These are phyloP conservation scores for Knoxia roxburghii DNA, from an alignment of 257 asterid genomes.

Conservation along the genomic window DNA sequence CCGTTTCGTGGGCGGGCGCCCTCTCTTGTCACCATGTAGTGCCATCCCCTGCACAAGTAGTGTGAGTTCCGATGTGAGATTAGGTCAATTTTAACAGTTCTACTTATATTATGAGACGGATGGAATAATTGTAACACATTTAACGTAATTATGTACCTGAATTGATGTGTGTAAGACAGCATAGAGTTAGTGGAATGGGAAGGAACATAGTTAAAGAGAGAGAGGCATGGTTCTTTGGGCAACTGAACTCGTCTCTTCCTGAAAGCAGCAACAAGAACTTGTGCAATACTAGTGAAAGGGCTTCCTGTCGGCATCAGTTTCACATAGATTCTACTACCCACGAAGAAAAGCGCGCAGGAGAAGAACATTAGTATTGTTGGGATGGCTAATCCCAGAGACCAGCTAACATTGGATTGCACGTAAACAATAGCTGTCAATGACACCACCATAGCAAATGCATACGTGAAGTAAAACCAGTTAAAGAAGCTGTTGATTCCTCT, in stretches of 20 bases:
- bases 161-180: slow-evolving; percentile 55
- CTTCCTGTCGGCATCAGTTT: slow-evolving; percentile 61
- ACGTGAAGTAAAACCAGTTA: slow-evolving; percentile 79
- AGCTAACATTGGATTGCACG: slow-evolving; percentile 58
- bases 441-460: slow-evolving; percentile 62
- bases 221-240: slow-evolving; percentile 39
- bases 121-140: too few species aligned
- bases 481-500: slow-evolving; percentile 67
- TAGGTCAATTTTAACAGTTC: too few species aligned
- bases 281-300: slow-evolving; percentile 46
- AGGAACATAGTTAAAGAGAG: slow-evolving; percentile 36
- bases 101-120: too few species aligned
- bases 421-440: slow-evolving; percentile 64
- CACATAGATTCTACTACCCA: slow-evolving; percentile 56
- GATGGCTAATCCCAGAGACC: slow-evolving; percentile 63
- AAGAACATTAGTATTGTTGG: slow-evolving; percentile 55
- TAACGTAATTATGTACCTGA: too few species aligned
- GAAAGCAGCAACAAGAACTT: slow-evolving; percentile 44
- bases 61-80: too few species aligned
- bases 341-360: slow-evolving; percentile 51
- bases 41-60: too few species aligned
- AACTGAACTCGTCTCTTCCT: slow-evolving; percentile 42
- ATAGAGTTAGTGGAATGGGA: slow-evolving; percentile 45
- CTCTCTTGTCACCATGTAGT: too few species aligned
- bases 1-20: too few species aligned